Base-by-base conservation (phyloP, 345 rosid species). In the Populus pruinosa region DNA sequence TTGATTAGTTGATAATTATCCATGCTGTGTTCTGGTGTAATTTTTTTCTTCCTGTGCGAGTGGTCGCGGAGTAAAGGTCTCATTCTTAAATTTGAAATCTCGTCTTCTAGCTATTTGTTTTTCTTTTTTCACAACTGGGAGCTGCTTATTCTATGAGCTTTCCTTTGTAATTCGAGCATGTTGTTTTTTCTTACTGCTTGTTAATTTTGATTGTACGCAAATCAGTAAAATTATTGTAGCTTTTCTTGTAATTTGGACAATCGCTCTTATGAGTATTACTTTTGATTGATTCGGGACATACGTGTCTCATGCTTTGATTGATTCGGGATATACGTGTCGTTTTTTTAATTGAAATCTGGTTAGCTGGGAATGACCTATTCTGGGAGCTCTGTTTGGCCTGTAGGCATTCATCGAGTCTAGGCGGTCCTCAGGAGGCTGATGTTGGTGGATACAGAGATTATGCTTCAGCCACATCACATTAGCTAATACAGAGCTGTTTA, bases 401-500 rank as follows among this genome's bases (percentile, higher is more conserved):
- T 80, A 89, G 91, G 68, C 94, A 89, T 83, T 86, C 89, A 2
- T 85, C 94, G 31, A 73, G 89, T 18, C 71, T 87, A n/a, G 87
- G 87, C 79, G 83, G 81, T 78, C 67, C 92, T 69, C 95, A 89
- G 79, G 98, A 92, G 75, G 86, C 83, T 35, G 99, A 91, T 66
- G 83, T 80, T 62, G 87, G 88, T 76, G 93, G 89, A 5, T 93
- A 90, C 75, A 88, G 97, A 86, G 69, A 89, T 64, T 91, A 87
- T 78, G 47, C 87, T 41, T 85, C 94, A 10, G 75, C 91, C 44
- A 84, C 88, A 17, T 84, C 89, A 76, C 96, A 89, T 82, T 96
- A 89, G 91, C 6, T 93, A 87, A 27, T 91, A 93, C 77, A 86
- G 88, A 53, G 85, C 97, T 69, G 70, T 88, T 55, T 96, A 93